Percentiles rank a stretch among this genome's conserved stretches.
Evolutionary conservation across 768 basidiomycete species (phyloP).

Genomic region (Podaxis pistillaris): DNA sequence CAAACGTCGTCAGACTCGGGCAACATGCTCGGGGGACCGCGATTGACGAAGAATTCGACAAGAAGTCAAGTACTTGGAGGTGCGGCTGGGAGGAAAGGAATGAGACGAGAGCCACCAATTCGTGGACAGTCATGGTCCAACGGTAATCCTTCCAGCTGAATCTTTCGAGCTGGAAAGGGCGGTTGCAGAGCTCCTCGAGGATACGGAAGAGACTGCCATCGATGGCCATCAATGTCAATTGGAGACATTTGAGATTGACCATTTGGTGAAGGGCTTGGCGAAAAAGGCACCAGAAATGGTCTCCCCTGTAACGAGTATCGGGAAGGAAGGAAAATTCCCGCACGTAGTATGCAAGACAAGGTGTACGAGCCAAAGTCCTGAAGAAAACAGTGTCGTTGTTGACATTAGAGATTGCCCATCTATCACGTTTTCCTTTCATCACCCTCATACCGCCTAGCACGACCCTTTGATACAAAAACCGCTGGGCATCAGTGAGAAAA

Average conservation of each 20-base stretch:
- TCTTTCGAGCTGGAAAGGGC: not conserved
- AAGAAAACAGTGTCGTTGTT: not conserved
- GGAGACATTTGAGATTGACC: not conserved
- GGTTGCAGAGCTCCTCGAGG: not conserved
- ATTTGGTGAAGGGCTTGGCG: not conserved
- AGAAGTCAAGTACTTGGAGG: constrained; percentile 5
- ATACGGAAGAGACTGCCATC: not conserved
- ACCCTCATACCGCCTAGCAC: not conserved
- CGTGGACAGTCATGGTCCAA: not conserved
- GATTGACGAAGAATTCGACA: not conserved
- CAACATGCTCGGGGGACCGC: not conserved
- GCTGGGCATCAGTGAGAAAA: not conserved
- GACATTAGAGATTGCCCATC: not conserved
- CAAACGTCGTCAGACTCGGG: constrained; percentile 4
- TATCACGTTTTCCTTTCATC: not conserved
- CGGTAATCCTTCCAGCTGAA: constrained; percentile 8
- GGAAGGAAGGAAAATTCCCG: not conserved
- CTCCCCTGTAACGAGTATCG: not conserved
- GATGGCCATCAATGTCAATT: not conserved
- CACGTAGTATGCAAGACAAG: not conserved
- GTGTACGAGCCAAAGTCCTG: not conserved
- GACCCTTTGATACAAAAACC: not conserved
- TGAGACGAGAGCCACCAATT: not conserved
- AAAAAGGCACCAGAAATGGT: not conserved
- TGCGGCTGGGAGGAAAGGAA: constrained; percentile 6